Evolutionary conservation across 371 early-diverging fungal species (phyloP), one percentile per base, ranked within the genome.

Genomic region (Rhizomucor miehei): DNA sequence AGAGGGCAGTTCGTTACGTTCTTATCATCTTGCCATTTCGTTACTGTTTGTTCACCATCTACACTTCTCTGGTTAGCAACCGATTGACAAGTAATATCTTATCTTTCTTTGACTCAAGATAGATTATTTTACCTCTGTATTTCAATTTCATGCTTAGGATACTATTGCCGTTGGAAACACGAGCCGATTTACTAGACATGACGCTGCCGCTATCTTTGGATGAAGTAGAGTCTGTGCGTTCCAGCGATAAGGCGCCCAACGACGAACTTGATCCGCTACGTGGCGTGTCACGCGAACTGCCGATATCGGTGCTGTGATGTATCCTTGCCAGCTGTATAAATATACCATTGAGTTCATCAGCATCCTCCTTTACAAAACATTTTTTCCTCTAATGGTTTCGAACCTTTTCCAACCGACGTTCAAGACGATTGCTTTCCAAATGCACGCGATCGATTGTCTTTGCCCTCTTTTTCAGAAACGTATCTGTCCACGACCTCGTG

Each of bases 341-440:
- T 13, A 38, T 38, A 38, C 21, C 3, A 20, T 49, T 16, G 11
- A 49, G 17, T 0, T n/a, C 17, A n/a, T 49, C 36, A 23, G 6
- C 38, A 14, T 45, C n/a, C 20, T 21, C 14, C 16, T n/a, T 21
- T 14, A 3, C n/a, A n/a, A n/a, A n/a, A n/a, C n/a, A n/a, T n/a
- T n/a, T n/a, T n/a, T n/a, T n/a, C 16, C 19, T 0, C 9, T 39
- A 1, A 13, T 23, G 9, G 17, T 9, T 9, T 51, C 45, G 44
- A 46, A 92, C 86, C 65, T 85, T 86, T 65, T 89, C 94, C 50
- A 95, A 68, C 12, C 97, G 76, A 65, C 90, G 89, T 59, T 93
- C 93, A 8, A 94, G 67, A 49, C 91, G 82, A 65, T 93, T 96
- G 14, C 82, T 82, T 51, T 94, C 94, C 48, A 96, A 60, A 56